Evolutionary conservation across 208 protist species (phyloP).

Genomic region (Trypanosoma avium): DNA sequence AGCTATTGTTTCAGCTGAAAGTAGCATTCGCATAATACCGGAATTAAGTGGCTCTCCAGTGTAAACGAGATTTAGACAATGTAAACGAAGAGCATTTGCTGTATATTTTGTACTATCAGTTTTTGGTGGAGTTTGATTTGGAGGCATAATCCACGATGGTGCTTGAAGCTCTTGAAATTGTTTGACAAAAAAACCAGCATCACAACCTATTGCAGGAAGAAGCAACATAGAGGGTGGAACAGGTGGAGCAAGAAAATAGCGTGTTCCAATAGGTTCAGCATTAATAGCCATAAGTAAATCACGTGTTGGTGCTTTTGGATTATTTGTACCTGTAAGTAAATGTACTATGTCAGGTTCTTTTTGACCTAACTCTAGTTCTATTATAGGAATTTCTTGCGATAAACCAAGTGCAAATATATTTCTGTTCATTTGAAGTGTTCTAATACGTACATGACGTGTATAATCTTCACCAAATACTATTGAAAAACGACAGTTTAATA

Average conservation of each 20-base stretch:
- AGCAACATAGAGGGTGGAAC: slow-evolving; percentile 52
- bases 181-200: slow-evolving; percentile 26
- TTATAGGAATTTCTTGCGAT: slow-evolving; percentile 47
- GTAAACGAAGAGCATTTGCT: slow-evolving; percentile 49
- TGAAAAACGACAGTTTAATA: slow-evolving; percentile 43
- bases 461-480: slow-evolving; percentile 52
- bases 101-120: slow-evolving; percentile 30
- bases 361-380: slow-evolving; percentile 34
- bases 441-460: slow-evolving; percentile 32
- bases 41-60: slow-evolving; percentile 20
- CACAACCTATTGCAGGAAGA: slow-evolving; percentile 46
- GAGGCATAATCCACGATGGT: slow-evolving; percentile 47
- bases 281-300: slow-evolving; percentile 52
- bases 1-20: slow-evolving; percentile 54
- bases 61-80: slow-evolving; percentile 57
- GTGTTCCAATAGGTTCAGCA: slow-evolving; percentile 51
- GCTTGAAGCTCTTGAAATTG: slow-evolving; percentile 27
- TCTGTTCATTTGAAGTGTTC: slow-evolving; percentile 57
- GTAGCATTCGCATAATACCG: slow-evolving; percentile 28
- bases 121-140: slow-evolving; percentile 22
- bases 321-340: slow-evolving; percentile 48
- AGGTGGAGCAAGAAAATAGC: slow-evolving; percentile 56
- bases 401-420: slow-evolving; percentile 71
- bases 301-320: slow-evolving; percentile 34
- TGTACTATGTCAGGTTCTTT: slow-evolving; percentile 28